Base-by-base conservation (phyloP, 805 yeast genomes). In the Barnettozyma vustinii region DNA sequence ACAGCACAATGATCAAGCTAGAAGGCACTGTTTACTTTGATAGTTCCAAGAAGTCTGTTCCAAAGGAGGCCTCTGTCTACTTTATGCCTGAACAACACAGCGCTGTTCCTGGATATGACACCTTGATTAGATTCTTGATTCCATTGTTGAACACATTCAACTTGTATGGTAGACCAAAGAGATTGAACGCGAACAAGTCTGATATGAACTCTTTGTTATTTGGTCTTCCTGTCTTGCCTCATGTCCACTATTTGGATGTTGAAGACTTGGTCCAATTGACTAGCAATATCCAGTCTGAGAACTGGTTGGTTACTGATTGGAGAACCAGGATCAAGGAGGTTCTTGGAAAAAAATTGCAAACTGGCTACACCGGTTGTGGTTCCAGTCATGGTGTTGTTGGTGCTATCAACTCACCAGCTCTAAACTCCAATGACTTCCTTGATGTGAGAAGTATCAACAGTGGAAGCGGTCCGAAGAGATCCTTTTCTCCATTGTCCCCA, bases 31-130 rank as follows among this genome's bases (percentile, higher is more conserved):
- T 91, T 30, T 68, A 73, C 47, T 84, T 84, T 55, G 76, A 77
- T 47, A 71, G 75, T n/a, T 49, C 53, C 26, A 71, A 72, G 49
- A 70, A 73, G 36, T 76, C 74, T 16, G 64, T 68, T 0, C 75
- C 81, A 12, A 76, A 76, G 52, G 81, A 78, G 47, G 78, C 83
- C 18, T 73, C 82, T 4, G 76, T 88, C 45, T 88, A 87, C 63
- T 65, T 88, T 59, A 87, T 89, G 94, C 96, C 96, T 10, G 86
- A 81, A 51, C 72, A 77, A 49, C 96, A 87, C 60, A 87, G 91
- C 7, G 86, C 92, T 9, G 95, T 89, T 18, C 80, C 81, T 5
- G 91, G 91, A 20, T 81, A 79, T 56, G 96, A 88, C 65, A 88
- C 92, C n/a, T 74, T 88, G 69, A 84, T 88, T 49, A 73, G 96